phyloP scores from a whole-genome alignment of 129 eudicot species.

The Cynara cardunculus region DNA sequence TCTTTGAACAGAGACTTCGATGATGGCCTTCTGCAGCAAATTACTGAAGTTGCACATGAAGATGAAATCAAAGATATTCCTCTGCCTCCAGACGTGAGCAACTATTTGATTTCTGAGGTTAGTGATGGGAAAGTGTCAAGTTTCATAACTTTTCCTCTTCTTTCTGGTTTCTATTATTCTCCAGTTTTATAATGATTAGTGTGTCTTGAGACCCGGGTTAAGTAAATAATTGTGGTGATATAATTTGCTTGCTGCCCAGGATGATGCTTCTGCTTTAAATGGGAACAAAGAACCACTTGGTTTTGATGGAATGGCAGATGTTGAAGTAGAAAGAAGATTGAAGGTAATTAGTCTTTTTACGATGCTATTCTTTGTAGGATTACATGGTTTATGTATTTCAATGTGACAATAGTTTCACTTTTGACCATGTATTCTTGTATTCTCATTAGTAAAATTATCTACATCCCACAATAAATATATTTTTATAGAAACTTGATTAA shows the following conservation, averaged over 20 bases:
- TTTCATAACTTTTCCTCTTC: not conserved
- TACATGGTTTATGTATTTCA: not conserved
- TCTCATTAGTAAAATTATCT: not conserved
- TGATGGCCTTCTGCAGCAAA: slow-evolving; percentile 65
- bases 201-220: not conserved
- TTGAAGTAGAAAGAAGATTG: slow-evolving; percentile 82
- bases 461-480: not conserved
- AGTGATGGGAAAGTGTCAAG: slow-evolving; percentile 7
- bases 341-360: slow-evolving; percentile 51
- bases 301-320: slow-evolving; percentile 94
- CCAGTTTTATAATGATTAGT: not conserved
- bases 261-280: slow-evolving; percentile 55
- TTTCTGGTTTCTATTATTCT: not conserved
- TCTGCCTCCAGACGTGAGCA: slow-evolving; percentile 95
- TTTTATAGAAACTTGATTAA: not conserved
- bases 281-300: slow-evolving; percentile 68
- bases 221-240: not conserved
- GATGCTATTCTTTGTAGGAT: not conserved
- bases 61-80: slow-evolving; percentile 67
- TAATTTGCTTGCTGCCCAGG: slow-evolving; percentile 38
- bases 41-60: slow-evolving; percentile 69
- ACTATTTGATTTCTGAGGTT: slow-evolving; percentile 88
- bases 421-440: not conserved
- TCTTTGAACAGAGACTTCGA: slow-evolving; percentile 79
- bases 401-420: not conserved